Base-by-base conservation (phyloP, 805 yeast genomes). In the Ogataea siamensis region DNA sequence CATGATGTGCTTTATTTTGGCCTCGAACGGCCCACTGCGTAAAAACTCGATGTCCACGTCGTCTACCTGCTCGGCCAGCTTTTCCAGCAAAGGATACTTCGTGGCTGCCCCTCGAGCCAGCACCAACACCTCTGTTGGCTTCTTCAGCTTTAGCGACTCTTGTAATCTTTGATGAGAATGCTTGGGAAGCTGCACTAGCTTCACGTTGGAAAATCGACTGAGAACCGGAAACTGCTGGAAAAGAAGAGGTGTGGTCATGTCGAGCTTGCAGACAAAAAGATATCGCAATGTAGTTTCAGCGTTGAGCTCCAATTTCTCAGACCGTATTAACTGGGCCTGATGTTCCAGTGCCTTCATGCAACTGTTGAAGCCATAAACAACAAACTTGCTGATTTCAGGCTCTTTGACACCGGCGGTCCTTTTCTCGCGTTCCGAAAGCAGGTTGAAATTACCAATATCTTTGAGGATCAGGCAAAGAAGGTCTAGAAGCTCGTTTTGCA, bases 171-270 rank as follows among this genome's bases (percentile, higher is more conserved):
- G 24, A 18, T 55, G 48, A 4, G 63, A 51, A 7, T 66, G 74
- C 39, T 64, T 67, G 2, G 88, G 88, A 17, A 83, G 61, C 44
- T 78, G 83, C 2, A 83, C 67, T 29, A 83, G 59, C 43, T 76
- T 80, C 4, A 78, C 78, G 0, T 71, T 64, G 0, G 83, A 70
- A 17, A 76, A 63, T 37, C 60, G 70, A 17, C 76, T 57, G 24
- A 83, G 56, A 2, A 73, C 60, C 0, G 91, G 91, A 28, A 83
- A 67, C 33, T 75, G 81, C 43, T 73, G 70, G 5, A 74, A 62
- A 27, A 83, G 50, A 2, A 83, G 59, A 1, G 85, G 78, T 10
- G 50, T 50, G 1, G 57, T 34, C 31, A 58, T 32, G 26, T 60
- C 63, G 13, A 34, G 34, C 46, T 73, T 78, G 46, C 85, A 76